Conservation (phyloP, 2,329 filamentous ascomycete species). For the Aureobasidium sp. region DNA sequence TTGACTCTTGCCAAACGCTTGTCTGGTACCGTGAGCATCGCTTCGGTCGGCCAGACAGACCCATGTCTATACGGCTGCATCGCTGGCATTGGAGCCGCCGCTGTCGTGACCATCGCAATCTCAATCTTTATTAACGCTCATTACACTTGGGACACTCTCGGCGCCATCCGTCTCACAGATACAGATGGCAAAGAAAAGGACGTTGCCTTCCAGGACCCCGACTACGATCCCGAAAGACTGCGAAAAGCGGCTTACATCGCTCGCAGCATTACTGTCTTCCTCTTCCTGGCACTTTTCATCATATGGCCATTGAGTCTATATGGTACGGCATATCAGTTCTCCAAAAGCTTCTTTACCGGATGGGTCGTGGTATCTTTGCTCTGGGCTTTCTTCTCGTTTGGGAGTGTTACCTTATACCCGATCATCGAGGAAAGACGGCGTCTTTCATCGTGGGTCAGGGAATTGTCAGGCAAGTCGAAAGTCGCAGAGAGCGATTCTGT, state of each 20-base stretch:
- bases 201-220: background rate
- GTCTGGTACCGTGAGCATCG: background rate
- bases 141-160: background rate
- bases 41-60: background rate
- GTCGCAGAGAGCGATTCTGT: background rate
- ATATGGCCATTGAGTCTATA: background rate
- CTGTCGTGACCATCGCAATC: background rate
- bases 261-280: background rate
- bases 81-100: background rate
- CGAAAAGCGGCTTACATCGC: background rate
- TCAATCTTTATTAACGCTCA: background rate
- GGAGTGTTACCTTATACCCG: background rate
- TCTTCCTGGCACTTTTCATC: background rate
- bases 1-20: background rate
- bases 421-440: background rate
- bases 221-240: background rate
- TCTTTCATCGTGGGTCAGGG: background rate
- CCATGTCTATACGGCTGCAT: background rate
- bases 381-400: background rate
- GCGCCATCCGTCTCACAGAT: background rate
- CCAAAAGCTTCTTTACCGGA: background rate
- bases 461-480: background rate
- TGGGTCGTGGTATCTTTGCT: background rate
- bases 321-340: background rate
- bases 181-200: background rate